Conservation (phyloP, 805 yeast genomes). For the Hanseniaspora meyeri region DNA sequence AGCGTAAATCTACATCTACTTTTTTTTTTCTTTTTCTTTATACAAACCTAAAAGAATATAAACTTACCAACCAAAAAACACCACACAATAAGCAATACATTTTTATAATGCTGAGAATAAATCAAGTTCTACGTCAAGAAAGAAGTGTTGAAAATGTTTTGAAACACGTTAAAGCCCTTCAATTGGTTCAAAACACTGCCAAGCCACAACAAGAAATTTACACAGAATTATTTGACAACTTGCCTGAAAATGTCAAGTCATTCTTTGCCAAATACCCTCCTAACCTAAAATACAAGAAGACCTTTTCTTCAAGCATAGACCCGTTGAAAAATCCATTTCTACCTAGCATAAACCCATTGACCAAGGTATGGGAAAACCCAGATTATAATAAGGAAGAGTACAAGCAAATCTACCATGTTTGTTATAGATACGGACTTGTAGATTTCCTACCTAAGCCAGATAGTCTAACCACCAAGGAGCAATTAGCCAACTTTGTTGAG, state of each 20-base stretch:
- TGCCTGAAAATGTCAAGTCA: constrained; percentile 57
- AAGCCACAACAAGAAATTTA: background rate
- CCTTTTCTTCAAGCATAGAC: constrained; percentile 54
- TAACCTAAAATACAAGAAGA: constrained; percentile 46
- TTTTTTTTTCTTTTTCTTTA: background rate
- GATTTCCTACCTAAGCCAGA: constrained; percentile 49
- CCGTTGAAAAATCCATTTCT: constrained; percentile 74
- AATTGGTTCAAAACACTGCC: background rate
- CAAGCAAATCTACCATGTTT: constrained; percentile 71
- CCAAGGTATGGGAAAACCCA: constrained; percentile 66
- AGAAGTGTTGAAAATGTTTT: constrained; percentile 6
- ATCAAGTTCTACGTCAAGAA: background rate
- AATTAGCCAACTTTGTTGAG: constrained; percentile 57
- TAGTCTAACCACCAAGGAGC: constrained; percentile 19
- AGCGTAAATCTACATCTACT: background rate
- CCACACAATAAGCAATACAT: too few relatives aligned
- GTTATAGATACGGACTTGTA: constrained; percentile 65
- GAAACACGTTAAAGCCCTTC: constrained; percentile 6
- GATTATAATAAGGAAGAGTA: constrained; percentile 70
- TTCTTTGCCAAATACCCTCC: constrained; percentile 83
- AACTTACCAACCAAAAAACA: background rate
- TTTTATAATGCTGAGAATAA: background rate
- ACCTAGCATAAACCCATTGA: constrained; percentile 72
- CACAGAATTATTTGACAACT: constrained; percentile 35
- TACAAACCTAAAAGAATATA: too few relatives aligned